Conservation (phyloP, 495 filamentous ascomycete genomes). For the Aspergillus sclerotiicarbonarius region DNA sequence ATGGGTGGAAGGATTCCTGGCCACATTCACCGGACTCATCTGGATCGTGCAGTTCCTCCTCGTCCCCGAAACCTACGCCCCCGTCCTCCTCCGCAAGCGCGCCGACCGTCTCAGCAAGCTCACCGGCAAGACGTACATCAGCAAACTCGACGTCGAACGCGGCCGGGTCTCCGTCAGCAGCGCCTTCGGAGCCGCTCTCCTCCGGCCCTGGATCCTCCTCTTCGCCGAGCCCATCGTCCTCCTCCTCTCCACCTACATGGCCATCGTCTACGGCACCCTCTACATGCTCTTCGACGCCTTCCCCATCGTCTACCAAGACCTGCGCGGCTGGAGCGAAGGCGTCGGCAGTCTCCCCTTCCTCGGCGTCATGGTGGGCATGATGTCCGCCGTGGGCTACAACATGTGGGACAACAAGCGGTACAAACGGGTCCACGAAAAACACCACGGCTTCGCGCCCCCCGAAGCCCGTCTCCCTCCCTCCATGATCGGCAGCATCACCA, state of each 20-base stretch:
- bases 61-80: constrained; percentile 61
- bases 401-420: constrained; percentile 41
- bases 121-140: constrained; percentile 52
- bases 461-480: constrained; percentile 36
- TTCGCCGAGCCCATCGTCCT: constrained; percentile 63
- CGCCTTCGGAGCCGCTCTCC: constrained; percentile 45
- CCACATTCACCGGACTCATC: constrained; percentile 21
- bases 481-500: constrained; percentile 30
- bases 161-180: constrained; percentile 30
- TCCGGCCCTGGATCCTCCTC: constrained; percentile 51
- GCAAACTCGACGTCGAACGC: constrained; percentile 46
- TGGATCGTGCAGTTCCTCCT: constrained; percentile 39
- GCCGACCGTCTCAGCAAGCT: constrained; percentile 46
- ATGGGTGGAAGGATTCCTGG: constrained; percentile 54
- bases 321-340: constrained; percentile 51
- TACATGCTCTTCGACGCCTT: constrained; percentile 75
- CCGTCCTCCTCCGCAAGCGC: constrained; percentile 53
- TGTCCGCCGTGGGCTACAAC: constrained; percentile 46
- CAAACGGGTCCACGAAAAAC: constrained; percentile 18
- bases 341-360: constrained; percentile 66
- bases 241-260: constrained; percentile 60
- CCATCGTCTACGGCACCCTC: constrained; percentile 64
- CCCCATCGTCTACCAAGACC: constrained; percentile 69
- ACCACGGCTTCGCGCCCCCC: constrained; percentile 32
- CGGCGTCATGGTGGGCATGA: constrained; percentile 74